Evolutionary conservation across 164 flowering plant genomes (phyloP).

Genomic region (Brasenia schreberi): DNA sequence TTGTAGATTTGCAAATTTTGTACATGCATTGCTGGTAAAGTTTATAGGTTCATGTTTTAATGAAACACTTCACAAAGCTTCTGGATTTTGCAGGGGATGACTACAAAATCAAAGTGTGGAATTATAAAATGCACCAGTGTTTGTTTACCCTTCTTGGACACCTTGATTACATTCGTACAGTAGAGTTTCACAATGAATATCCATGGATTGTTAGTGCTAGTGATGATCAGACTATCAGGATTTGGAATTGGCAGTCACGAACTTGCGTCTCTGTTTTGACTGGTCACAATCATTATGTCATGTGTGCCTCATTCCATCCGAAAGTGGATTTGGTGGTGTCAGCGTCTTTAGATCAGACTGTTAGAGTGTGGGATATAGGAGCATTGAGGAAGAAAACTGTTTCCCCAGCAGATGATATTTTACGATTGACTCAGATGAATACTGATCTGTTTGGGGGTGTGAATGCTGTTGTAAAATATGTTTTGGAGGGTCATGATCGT

Average conservation of each 20-base stretch:
- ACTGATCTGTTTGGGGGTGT: slow-evolving; percentile 37
- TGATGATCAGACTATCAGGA: slow-evolving; percentile 44
- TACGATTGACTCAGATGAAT: slow-evolving; percentile 33
- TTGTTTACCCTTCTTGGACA: slow-evolving; percentile 47
- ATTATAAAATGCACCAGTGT: slow-evolving; percentile 36
- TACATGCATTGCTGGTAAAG: no score
- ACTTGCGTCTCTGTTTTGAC: slow-evolving; percentile 40
- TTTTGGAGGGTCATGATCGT: slow-evolving; percentile 41
- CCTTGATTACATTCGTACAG: slow-evolving; percentile 47
- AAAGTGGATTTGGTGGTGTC: slow-evolving; percentile 42
- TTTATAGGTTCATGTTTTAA: no score
- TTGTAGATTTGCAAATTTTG: no score
- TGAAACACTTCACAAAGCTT: no score
- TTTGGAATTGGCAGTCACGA: slow-evolving; percentile 52
- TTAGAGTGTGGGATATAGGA: slow-evolving; percentile 47
- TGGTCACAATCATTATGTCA: slow-evolving; percentile 47
- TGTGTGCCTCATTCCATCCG: slow-evolving; percentile 47
- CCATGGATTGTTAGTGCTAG: slow-evolving; percentile 54
- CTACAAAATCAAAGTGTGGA: slow-evolving; percentile 46
- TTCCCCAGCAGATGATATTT: slow-evolving; percentile 37
- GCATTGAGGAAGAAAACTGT: slow-evolving; percentile 35
- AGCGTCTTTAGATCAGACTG: slow-evolving; percentile 42
- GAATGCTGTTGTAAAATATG: slow-evolving; percentile 46
- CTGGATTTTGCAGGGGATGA: slow-evolving; percentile 33
- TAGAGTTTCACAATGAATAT: slow-evolving; percentile 36